Evolutionary conservation across 371 early-diverging fungal genomes (phyloP).

Genomic region (Actinomortierella wolfii): DNA sequence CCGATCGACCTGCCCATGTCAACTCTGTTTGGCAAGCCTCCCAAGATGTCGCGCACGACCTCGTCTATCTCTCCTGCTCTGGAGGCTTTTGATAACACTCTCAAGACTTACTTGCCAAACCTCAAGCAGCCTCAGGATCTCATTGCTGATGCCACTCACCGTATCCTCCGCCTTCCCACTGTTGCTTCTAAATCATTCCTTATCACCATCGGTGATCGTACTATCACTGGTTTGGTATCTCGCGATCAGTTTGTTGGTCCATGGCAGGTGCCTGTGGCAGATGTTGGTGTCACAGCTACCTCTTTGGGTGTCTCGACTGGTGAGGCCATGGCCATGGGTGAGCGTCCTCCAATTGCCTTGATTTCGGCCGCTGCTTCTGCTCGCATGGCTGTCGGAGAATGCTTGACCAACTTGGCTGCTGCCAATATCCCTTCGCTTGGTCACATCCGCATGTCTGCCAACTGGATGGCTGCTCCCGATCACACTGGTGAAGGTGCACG

Average conservation of each 20-base stretch:
- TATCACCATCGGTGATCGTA: conserved; percentile 96
- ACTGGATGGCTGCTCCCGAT: conserved; percentile 97
- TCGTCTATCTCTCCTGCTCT: conserved; percentile 57
- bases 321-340: conserved; percentile 98
- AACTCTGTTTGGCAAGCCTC: conserved; percentile 94
- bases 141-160: conserved; percentile 68
- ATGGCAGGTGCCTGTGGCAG: conserved; percentile 97
- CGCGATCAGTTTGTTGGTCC: conserved; percentile 98
- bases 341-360: conserved; percentile 90
- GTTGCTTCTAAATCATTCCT: conserved; percentile 94
- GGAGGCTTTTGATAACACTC: conserved; percentile 65
- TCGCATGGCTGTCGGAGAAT: conserved; percentile 95
- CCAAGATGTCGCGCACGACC: conserved; percentile 88
- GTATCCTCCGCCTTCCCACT: conserved; percentile 85
- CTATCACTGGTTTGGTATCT: conserved; percentile 91
- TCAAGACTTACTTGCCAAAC: conserved; percentile 61
- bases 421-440: conserved; percentile 76
- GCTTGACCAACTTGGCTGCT: conserved; percentile 89
- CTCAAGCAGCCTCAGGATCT: conserved; percentile 47
- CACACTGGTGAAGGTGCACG: conserved; percentile 92
- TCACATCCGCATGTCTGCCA: conserved; percentile 88
- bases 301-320: conserved; percentile 79
- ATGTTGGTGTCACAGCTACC: conserved; percentile 89
- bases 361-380: conserved; percentile 87
- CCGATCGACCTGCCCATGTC: conserved; percentile 96